Conservation (phyloP, 1,284 basidiomycete species). For the Athelia sp. region DNA sequence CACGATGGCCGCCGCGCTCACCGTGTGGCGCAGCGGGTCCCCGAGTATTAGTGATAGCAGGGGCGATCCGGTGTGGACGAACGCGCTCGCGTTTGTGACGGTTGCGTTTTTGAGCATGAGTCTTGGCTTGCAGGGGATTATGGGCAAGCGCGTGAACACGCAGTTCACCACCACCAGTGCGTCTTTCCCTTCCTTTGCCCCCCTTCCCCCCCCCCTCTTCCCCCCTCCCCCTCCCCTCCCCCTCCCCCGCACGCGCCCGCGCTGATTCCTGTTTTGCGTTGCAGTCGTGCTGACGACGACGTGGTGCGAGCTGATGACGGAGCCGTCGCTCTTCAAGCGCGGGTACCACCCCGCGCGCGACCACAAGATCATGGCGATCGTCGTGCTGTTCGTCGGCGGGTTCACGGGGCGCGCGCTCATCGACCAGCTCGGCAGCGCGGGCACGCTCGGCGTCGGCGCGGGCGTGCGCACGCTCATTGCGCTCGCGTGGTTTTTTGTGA, state of each 20-base stretch:
- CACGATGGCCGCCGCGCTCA: conserved; percentile 66
- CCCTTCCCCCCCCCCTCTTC: background rate
- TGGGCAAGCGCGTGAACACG: conserved; percentile 75
- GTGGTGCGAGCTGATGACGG: conserved; percentile 83
- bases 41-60: conserved; percentile 47
- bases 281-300: conserved; percentile 71
- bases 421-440: conserved; percentile 55
- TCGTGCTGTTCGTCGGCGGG: conserved; percentile 73
- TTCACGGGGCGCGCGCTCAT: conserved; percentile 67
- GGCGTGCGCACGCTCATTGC: conserved; percentile 63
- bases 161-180: conserved; percentile 75
- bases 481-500: conserved; percentile 66
- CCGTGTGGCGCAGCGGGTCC: conserved; percentile 61
- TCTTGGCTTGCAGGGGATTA: conserved; percentile 78
- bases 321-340: conserved; percentile 64
- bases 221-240: too few species aligned
- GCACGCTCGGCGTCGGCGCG: conserved; percentile 63
- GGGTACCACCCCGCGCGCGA: conserved; percentile 60
- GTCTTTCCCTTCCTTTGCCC: conserved; percentile 21
- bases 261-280: background rate
- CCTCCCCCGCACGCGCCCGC: background rate
- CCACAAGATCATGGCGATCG: conserved; percentile 66
- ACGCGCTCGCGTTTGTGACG: conserved; percentile 58
- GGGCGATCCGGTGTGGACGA: conserved; percentile 66
- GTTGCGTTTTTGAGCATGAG: conserved; percentile 76